Base-by-base conservation (phyloP, 192 early-diverging fungal genomes). In the Rhizophagus prolifer region DNA sequence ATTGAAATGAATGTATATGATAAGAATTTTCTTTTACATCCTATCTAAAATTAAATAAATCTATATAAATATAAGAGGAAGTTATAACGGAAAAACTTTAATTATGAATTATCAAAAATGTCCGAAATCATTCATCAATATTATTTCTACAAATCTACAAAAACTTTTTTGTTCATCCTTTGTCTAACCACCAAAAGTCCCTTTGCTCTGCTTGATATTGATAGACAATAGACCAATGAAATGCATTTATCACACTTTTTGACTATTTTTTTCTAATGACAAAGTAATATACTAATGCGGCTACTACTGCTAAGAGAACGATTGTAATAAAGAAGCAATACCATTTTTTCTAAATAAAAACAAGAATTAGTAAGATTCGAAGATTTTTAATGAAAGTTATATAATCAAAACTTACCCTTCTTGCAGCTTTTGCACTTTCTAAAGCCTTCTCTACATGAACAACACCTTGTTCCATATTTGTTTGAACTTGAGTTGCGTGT, bases 271-370 rank as follows among this genome's bases (percentile, higher is more conserved):
- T 13, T 14, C 25, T 19, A 25, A 74, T 41, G n/a, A 74, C 9
- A 63, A 26, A 74, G 3, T 19, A 46, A 36, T 74, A 74, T 41
- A 63, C 19, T 21, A 58, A 25, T 36, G 12, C 34, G 9, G 59
- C 72, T 14, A 31, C 6, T 31, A 74, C 13, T 59, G 38, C 38
- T 36, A 74, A 23, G 26, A 74, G 59, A n/a, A 74, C 26, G 12
- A 74, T 60, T 13, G 23, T 9, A 63, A 74, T 74, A 19, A 60
- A 41, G 14, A 74, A 3, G 59, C 72, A 74, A 21, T 28, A 61
- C 72, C 72, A 74, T 74, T 74, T 74, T 74, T 74, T 74, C 72
- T 74, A 62, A 25, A 41, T 25, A 62, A 23, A 71, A 10, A 58
- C 14, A 34, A 14, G 9, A 16, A 25, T 71, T 28, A 58, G 70